Percentiles rank a stretch among this genome's conserved stretches.
These are phyloP conservation scores for Micractinium conductrix DNA, from an alignment of 139 green algal genomes.

Conservation along the genomic window DNA sequence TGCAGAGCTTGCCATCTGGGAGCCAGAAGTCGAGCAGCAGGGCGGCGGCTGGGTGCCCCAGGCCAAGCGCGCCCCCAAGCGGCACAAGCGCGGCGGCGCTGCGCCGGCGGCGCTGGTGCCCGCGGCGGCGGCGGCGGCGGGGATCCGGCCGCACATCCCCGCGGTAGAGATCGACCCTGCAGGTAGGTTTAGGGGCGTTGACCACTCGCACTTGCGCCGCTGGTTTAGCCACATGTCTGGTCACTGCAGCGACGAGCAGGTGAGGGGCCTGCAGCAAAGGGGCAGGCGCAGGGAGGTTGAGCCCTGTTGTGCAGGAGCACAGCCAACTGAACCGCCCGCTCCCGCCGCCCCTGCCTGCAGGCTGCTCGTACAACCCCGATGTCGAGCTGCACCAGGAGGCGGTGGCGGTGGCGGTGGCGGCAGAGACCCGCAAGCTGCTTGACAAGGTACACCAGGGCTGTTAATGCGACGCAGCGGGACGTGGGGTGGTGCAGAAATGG, in stretches of 20 bases:
- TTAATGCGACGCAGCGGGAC: not conserved
- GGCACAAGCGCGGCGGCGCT: not conserved
- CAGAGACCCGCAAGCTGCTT: constrained; percentile 71
- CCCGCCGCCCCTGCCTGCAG: constrained; percentile 63
- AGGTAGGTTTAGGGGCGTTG: too few species aligned
- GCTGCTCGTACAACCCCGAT: constrained; percentile 89
- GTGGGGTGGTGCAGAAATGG: not conserved
- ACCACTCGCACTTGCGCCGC: too few species aligned
- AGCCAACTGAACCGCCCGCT: not conserved
- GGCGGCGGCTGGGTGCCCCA: not conserved
- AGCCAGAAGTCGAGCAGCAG: not conserved
- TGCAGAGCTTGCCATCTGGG: constrained; percentile 6
- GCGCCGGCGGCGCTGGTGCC: not conserved
- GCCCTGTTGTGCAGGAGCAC: not conserved
- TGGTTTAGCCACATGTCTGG: too few species aligned
- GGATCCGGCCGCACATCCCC: not conserved
- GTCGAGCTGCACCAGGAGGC: constrained; percentile 79
- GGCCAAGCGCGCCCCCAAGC: not conserved
- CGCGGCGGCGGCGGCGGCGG: not conserved
- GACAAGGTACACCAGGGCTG: not conserved
- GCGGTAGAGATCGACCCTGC: constrained; percentile 3
- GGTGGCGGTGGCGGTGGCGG: constrained; percentile 78
- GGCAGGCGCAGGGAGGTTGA: too few species aligned
- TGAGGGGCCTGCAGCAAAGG: too few species aligned
- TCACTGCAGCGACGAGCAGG: too few species aligned